Conservation (phyloP, 345 rosid species). For the Lumnitzera littorea region DNA sequence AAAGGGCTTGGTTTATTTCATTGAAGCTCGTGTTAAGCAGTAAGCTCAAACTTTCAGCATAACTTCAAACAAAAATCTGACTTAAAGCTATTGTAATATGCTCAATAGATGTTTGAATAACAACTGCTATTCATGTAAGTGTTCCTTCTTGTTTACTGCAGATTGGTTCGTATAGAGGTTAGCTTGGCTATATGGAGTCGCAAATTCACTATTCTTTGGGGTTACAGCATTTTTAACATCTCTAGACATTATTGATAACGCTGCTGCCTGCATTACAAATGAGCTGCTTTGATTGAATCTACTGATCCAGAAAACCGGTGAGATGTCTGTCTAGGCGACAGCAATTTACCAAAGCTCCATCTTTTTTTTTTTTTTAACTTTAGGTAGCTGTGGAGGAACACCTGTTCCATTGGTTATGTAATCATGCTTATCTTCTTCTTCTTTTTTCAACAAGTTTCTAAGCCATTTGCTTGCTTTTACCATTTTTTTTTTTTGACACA, state of each 20-base stretch:
- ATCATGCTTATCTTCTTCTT: conserved; percentile 23
- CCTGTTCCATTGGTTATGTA: conserved; percentile 7
- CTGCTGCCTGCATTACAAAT: conserved; percentile 8
- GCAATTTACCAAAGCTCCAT: conserved; percentile 58
- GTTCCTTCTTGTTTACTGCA: too few relatives aligned
- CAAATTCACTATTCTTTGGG: conserved; percentile 14
- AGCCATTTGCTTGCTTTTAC: conserved; percentile 57
- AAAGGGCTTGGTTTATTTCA: too few relatives aligned
- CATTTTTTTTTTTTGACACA: conserved; percentile 16
- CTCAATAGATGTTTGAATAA: too few relatives aligned
- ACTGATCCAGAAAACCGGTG: conserved; percentile 23
- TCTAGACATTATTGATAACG: conserved; percentile 5
- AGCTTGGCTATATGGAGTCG: too few relatives aligned
- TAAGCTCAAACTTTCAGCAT: too few relatives aligned
- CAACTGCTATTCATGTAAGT: too few relatives aligned
- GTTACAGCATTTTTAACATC: conserved; percentile 40
- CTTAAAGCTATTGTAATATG: too few relatives aligned
- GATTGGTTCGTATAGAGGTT: too few relatives aligned
- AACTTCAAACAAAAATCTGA: too few relatives aligned
- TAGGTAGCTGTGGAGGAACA: conserved; percentile 17
- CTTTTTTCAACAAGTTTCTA: conserved; percentile 29
- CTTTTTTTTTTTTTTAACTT: conserved; percentile 16
- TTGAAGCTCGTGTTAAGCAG: too few relatives aligned
- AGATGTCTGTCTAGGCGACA: conserved; percentile 14
- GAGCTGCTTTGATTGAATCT: conserved; percentile 20